Conservation (phyloP, 2,329 filamentous ascomycete species). For the Aspergillus nomiae region DNA sequence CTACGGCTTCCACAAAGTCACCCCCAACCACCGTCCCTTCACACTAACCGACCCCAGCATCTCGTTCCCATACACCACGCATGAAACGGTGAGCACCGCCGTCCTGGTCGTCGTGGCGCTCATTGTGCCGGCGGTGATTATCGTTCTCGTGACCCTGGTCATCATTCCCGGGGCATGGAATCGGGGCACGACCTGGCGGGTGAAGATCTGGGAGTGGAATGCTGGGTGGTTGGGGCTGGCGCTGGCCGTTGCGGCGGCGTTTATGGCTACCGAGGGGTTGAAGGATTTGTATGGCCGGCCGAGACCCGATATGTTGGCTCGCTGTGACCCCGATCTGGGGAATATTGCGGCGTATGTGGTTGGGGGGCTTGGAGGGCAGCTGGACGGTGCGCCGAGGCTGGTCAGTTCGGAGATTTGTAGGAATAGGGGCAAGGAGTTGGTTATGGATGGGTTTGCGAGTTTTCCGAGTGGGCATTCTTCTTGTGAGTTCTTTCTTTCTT, state of each 20-base stretch:
- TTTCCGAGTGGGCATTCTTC: slow-evolving; percentile 80
- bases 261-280: slow-evolving; percentile 81
- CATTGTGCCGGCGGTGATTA: slow-evolving; percentile 66
- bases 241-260: slow-evolving; percentile 70
- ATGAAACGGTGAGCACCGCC: slow-evolving; percentile 71
- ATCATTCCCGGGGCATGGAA: slow-evolving; percentile 64
- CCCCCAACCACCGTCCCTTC: slow-evolving; percentile 71
- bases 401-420: slow-evolving; percentile 77
- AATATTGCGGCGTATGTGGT: slow-evolving; percentile 64
- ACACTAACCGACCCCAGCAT: slow-evolving; percentile 74
- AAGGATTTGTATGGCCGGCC: slow-evolving; percentile 73
- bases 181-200: slow-evolving; percentile 68
- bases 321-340: slow-evolving; percentile 74
- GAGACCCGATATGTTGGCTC: slow-evolving; percentile 64
- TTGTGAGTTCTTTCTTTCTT: slow-evolving; percentile 44
- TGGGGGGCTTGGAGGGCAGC: slow-evolving; percentile 58
- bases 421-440: slow-evolving; percentile 57
- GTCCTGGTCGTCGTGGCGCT: slow-evolving; percentile 67
- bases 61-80: slow-evolving; percentile 70
- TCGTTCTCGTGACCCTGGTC: slow-evolving; percentile 67
- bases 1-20: slow-evolving; percentile 59
- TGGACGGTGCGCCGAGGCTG: slow-evolving; percentile 63
- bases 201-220: slow-evolving; percentile 90
- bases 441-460: slow-evolving; percentile 81
- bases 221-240: slow-evolving; percentile 80